Percentiles rank a stretch among this genome's conserved stretches.
phyloP scores from a whole-genome alignment of 140 eudicot species.

The Bidens hawaiensis region DNA sequence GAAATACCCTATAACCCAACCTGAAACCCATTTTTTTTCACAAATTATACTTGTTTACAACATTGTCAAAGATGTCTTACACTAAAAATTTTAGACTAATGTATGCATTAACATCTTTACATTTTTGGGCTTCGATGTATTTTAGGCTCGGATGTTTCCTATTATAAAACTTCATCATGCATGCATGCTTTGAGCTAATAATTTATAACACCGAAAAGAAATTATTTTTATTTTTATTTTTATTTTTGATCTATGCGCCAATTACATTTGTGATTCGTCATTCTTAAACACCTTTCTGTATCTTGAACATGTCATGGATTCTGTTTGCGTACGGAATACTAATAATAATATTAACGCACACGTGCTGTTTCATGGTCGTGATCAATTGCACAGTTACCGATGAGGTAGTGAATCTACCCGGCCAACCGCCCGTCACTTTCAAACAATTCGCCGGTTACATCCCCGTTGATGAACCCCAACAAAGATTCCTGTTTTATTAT shows the following conservation, averaged over 20 bases:
- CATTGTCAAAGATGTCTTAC: too few species aligned
- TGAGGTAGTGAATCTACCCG: conserved; percentile 51
- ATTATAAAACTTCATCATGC: too few species aligned
- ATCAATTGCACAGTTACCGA: conserved; percentile 32
- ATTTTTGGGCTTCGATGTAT: too few species aligned
- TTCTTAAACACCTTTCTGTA: background rate
- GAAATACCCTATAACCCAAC: too few species aligned
- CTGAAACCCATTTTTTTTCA: too few species aligned
- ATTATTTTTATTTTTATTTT: too few species aligned
- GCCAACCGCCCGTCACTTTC: conserved; percentile 68
- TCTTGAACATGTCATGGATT: conserved; percentile 35
- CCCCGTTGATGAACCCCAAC: conserved; percentile 38
- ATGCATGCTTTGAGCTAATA: too few species aligned
- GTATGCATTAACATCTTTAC: too few species aligned
- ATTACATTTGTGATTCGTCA: background rate
- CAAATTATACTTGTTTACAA: too few species aligned
- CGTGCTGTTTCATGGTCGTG: background rate
- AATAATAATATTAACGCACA: background rate
- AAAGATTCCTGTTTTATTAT: conserved; percentile 62
- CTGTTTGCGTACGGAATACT: conserved; percentile 15
- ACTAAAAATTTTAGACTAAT: too few species aligned
- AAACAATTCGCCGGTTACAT: conserved; percentile 67
- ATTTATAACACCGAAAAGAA: too few species aligned
- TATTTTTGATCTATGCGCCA: background rate
- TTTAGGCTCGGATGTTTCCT: too few species aligned